Evolutionary conservation across 768 basidiomycete genomes (phyloP).

Genomic region (Exsudoporus frostii): DNA sequence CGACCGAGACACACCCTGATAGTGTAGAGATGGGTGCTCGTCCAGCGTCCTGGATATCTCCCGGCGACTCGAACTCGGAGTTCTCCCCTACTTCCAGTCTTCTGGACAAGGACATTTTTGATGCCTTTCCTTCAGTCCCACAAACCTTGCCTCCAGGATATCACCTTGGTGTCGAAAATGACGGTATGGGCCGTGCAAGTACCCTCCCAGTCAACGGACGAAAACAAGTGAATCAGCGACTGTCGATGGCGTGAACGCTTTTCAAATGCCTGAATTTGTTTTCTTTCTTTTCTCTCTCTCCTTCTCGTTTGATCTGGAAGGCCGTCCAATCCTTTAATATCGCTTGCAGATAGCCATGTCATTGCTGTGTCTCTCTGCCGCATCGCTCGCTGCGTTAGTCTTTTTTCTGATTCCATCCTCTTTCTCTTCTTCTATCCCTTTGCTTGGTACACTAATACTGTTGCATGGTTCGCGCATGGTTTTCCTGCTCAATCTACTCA

Average conservation of each 20-base stretch:
- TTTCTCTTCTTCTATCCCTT: neutral
- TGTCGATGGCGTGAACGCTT: conserved; percentile 22
- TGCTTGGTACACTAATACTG: conserved; percentile 19
- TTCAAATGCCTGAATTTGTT: conserved; percentile 5
- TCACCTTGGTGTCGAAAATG: conserved; percentile 12
- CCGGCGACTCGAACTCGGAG: conserved; percentile 36
- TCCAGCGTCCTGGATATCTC: conserved; percentile 50
- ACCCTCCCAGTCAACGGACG: conserved; percentile 29
- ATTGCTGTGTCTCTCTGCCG: conserved; percentile 1
- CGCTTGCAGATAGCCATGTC: conserved; percentile 8
- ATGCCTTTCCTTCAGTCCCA: conserved; percentile 73
- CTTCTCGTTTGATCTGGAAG: neutral
- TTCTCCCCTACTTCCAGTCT: conserved; percentile 36
- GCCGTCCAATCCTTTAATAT: conserved; percentile 1
- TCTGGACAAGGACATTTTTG: conserved; percentile 61
- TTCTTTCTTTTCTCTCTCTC: neutral
- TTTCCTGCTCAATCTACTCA: conserved; percentile 26
- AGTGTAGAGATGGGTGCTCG: conserved; percentile 23
- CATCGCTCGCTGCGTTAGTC: neutral
- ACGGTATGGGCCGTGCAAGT: conserved; percentile 16
- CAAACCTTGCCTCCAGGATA: conserved; percentile 39
- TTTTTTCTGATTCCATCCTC: neutral
- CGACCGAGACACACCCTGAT: conserved; percentile 11
- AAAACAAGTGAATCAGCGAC: conserved; percentile 23
- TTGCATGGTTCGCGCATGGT: conserved; percentile 23